phyloP scores from a whole-genome alignment of 768 basidiomycete species.

The Punctularia strigosozonata region DNA sequence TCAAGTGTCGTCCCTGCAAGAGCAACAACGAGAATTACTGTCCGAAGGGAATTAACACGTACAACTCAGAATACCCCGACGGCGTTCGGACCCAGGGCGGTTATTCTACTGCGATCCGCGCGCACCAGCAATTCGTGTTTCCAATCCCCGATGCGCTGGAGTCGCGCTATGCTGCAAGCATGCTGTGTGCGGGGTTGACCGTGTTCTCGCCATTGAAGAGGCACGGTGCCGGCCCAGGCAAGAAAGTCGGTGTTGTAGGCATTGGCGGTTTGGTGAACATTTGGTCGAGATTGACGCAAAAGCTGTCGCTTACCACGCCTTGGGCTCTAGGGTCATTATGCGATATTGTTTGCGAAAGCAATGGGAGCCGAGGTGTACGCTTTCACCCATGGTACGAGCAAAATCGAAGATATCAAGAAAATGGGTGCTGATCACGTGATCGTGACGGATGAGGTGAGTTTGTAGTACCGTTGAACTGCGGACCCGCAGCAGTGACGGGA shows the following conservation, averaged over 20 bases:
- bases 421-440: conserved; percentile 47
- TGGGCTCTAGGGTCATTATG: conserved; percentile 18
- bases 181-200: conserved; percentile 55
- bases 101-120: conserved; percentile 32
- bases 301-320: background rate
- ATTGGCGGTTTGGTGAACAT: conserved; percentile 37
- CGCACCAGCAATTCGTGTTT: conserved; percentile 42
- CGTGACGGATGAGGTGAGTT: conserved; percentile 25
- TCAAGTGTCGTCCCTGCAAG: conserved; percentile 35
- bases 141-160: conserved; percentile 37
- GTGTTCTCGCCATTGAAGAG: conserved; percentile 47
- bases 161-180: conserved; percentile 23
- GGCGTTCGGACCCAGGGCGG: conserved; percentile 31
- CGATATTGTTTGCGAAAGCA: conserved; percentile 34
- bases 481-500: too few species aligned
- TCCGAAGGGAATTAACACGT: conserved; percentile 26
- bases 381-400: conserved; percentile 41
- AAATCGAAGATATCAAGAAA: conserved; percentile 42
- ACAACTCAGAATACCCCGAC: conserved; percentile 27
- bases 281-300: too few species aligned
- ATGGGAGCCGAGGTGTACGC: conserved; percentile 46
- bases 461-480: conserved; percentile 6
- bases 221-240: conserved; percentile 44
- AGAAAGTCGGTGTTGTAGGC: conserved; percentile 54
- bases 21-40: conserved; percentile 48